Base-by-base conservation (phyloP, 768 basidiomycete species). In the Tylopilus vinaceipallidus region DNA sequence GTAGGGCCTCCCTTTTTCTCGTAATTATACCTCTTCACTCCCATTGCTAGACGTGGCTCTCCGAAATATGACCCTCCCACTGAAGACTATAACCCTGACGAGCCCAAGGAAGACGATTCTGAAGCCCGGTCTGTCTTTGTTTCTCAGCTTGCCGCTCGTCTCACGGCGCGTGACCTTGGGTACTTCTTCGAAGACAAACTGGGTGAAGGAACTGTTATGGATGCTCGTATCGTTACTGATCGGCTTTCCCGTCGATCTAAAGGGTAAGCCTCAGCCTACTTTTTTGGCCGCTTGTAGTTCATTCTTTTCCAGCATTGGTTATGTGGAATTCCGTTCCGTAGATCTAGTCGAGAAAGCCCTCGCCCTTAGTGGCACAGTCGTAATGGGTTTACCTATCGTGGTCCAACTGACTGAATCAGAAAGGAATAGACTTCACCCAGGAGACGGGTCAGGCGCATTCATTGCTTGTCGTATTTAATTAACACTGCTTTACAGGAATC, bases 121-220 rank as follows among this genome's bases (percentile, higher is more conserved):
- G 97, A 98, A 83, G 88, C 91, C 64, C 88, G 97, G 70, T 98
- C 97, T 61, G 92, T 98, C 59, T 98, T 98, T 73, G 93, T 97
- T 66, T 95, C 95, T 61, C 97, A 98, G 74, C 85, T 99, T 67
- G 92, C 97, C 61, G 93, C 94, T 54, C 87, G 93, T 64, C 83
- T 98, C 67, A 98, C 95, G 51, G 93, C 95, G 61, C 84, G 93
- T 67, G 97, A 99, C 75, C 76, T 99, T 72, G 95, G 95, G 57
- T 91, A 94, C 73, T 99, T 99, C 77, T 98, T 99, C 65, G 95
- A 98, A 76, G 90, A 95, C 66, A 91, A 95, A 67, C 78, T 98
- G 38, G 95, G 95, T 19, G 90, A 93, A 73, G 86, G 87, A 32
- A 83, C 89, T 17, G 97, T 99, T 7, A 86, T 95, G 77, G 97